These are phyloP conservation scores for Cordyceps cicadae DNA, from an alignment of 2,329 filamentous ascomycete species.

Conservation along the genomic window DNA sequence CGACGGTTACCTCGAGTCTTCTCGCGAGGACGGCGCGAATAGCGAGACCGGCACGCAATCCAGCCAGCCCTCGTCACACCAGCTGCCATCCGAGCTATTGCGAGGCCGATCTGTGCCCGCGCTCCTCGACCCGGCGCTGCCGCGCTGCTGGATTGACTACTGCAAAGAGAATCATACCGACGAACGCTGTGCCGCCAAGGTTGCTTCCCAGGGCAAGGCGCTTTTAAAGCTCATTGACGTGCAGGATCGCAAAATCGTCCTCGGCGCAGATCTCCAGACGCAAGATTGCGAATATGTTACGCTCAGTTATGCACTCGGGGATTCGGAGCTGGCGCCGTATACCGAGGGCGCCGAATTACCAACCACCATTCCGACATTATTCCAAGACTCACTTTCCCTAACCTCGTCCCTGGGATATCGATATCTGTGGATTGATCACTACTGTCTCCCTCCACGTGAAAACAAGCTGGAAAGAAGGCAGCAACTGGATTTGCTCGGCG, in stretches of 20 bases:
- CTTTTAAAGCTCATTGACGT: conserved; percentile 28
- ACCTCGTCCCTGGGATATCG: conserved; percentile 25
- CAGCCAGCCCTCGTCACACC: not conserved
- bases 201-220: not conserved
- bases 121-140: conserved; percentile 22
- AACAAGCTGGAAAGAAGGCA: conserved; percentile 18
- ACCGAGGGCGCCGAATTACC: conserved; percentile 18
- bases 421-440: conserved; percentile 31
- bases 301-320: conserved; percentile 26
- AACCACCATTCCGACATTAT: conserved; percentile 20
- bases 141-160: conserved; percentile 27
- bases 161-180: conserved; percentile 24
- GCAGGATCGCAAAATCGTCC: conserved; percentile 21
- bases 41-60: not conserved
- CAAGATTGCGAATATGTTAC: conserved; percentile 24
- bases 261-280: conserved; percentile 20
- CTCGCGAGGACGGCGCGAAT: conserved; percentile 5
- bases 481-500: conserved; percentile 25
- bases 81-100: conserved; percentile 13
- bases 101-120: conserved; percentile 25
- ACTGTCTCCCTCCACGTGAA: conserved; percentile 24
- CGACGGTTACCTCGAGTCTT: conserved; percentile 17
- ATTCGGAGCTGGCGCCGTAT: not conserved
- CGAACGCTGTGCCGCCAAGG: conserved; percentile 17
- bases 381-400: conserved; percentile 26